Evolutionary conservation across 768 basidiomycete species (phyloP), one percentile per base, ranked within the genome.

Genomic region (Leccinum boreale): DNA sequence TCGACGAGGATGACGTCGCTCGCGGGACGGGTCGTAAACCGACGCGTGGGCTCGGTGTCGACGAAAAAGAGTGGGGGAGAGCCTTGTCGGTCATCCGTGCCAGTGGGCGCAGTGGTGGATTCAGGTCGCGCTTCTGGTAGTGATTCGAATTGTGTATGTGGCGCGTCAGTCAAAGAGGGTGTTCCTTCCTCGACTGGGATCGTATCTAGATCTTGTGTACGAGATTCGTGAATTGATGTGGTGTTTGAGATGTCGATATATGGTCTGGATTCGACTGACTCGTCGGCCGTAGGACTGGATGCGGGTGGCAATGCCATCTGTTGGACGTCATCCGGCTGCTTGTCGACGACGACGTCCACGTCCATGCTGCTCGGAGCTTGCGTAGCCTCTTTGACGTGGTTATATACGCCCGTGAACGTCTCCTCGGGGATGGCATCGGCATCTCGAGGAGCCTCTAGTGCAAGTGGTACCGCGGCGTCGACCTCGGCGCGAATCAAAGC

Each of bases 371-470:
- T 55, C 5, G 52, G 48, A 8, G 7, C 4, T 12, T 35, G 59
- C 7, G 31, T 17, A 9, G 39, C 31, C 11, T 55, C 36, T 21
- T 50, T 54, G 51, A 48, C 65, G 5, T 36, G 58, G 2, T 66
- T 73, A 58, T 72, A 77, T 49, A 79, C 70, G 2, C 78, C 76
- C 17, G 70, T 71, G 46, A 78, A 77, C 5, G 60, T 62, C 53
- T 79, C 77, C 52, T 77, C 72, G 5, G 71, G 61, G 4, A 57
- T 8, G 61, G 45, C 19, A 56, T 67, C 55, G 60, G 47, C 19
- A 55, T 66, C 55, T 75, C 54, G 51, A 35, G 53, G 50, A 45
- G 44, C 0, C 12, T 7, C 21, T 29, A 12, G n/a, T 42, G n/a
- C n/a, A 0, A 8, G 61, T 29, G 49, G 29, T 15, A 9, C 6